phyloP scores from a whole-genome alignment of 495 filamentous ascomycete genomes.

The Aspergillus baeticus region DNA sequence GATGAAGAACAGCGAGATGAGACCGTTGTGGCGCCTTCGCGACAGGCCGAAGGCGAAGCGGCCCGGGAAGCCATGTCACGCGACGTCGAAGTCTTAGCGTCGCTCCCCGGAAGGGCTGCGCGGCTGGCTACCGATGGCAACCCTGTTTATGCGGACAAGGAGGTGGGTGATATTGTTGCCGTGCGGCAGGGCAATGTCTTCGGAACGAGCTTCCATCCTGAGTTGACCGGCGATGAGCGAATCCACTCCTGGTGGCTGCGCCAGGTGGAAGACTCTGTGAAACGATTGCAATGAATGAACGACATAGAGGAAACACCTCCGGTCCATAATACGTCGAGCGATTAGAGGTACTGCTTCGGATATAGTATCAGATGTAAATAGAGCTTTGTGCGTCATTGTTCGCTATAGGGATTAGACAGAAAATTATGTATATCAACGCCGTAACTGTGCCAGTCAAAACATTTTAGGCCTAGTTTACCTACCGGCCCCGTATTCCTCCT shows the following conservation, averaged over 20 bases:
- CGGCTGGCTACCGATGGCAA: constrained; percentile 38
- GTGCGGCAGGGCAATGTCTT: constrained; percentile 93
- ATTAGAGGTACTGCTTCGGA: constrained; percentile 9
- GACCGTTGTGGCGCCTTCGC: constrained; percentile 68
- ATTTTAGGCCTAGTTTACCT: constrained; percentile 30
- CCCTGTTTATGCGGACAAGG: constrained; percentile 38
- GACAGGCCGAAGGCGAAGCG: constrained; percentile 42
- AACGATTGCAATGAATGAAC: constrained; percentile 23
- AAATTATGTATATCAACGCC: constrained; percentile 35
- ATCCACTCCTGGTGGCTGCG: constrained; percentile 95
- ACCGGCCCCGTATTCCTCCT: constrained; percentile 52
- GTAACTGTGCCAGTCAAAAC: constrained; percentile 26
- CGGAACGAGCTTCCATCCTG: constrained; percentile 95
- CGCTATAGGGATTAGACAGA: constrained; percentile 20
- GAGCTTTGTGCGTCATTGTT: constrained; percentile 15
- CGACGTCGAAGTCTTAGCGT: constrained; percentile 50
- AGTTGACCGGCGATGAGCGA: constrained; percentile 82
- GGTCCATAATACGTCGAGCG: background rate
- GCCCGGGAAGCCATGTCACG: constrained; percentile 41
- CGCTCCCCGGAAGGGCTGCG: constrained; percentile 46
- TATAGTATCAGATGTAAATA: constrained; percentile 21
- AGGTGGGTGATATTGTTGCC: constrained; percentile 81
- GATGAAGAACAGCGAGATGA: constrained; percentile 51
- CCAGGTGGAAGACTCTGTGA: constrained; percentile 56
- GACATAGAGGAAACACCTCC: constrained; percentile 19